These are phyloP conservation scores for Protomyces inundatus DNA, from an alignment of 1,139 yeast genomes.

Conservation along the genomic window DNA sequence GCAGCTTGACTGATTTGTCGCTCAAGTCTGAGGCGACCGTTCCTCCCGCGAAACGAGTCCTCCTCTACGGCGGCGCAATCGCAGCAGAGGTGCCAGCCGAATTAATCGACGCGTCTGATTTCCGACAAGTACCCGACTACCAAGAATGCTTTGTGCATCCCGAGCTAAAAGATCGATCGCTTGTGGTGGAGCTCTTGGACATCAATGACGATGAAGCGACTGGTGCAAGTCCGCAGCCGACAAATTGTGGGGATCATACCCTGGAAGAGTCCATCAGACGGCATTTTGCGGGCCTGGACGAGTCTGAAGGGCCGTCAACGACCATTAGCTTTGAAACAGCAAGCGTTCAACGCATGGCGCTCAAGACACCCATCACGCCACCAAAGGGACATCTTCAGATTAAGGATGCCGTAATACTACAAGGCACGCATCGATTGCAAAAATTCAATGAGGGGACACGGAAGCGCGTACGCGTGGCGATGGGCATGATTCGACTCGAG, in stretches of 20 bases:
- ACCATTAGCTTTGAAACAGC: not conserved
- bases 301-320: not conserved
- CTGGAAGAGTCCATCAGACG: not conserved
- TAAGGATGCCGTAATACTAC: not conserved
- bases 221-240: no score
- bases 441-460: not conserved
- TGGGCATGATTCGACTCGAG: not conserved
- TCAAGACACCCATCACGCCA: not conserved
- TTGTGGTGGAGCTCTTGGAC: constrained; percentile 33
- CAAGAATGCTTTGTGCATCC: constrained; percentile 34
- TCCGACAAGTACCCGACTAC: constrained; percentile 34
- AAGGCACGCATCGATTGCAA: not conserved
- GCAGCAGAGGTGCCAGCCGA: constrained; percentile 31
- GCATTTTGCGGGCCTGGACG: not conserved
- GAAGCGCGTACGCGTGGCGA: not conserved
- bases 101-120: constrained; percentile 32
- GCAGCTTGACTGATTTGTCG: no score
- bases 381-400: not conserved
- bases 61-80: constrained; percentile 33
- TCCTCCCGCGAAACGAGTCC: not conserved
- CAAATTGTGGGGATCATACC: not conserved
- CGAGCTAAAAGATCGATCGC: constrained; percentile 26
- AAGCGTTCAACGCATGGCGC: not conserved
- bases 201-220: not conserved
- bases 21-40: no score